Evolutionary conservation across 805 yeast genomes (phyloP).

Genomic region (Suhomyces emberorum): DNA sequence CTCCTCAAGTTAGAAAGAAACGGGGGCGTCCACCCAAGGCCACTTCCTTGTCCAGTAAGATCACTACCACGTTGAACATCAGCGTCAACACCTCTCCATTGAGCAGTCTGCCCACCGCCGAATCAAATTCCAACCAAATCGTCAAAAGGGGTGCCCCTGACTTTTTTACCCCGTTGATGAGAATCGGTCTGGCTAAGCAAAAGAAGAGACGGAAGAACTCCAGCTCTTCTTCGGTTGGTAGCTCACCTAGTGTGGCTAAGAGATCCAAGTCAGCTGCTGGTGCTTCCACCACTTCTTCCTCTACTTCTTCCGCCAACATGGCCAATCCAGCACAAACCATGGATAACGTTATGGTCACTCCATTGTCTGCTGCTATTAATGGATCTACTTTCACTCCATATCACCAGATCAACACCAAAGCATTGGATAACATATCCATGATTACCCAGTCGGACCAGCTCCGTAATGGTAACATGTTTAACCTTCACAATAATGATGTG

Average conservation of each 20-base stretch:
- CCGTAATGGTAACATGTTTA: conserved; percentile 1
- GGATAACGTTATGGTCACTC: conserved; percentile 11
- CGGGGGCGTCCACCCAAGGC: conserved; percentile 49
- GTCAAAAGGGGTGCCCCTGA: conserved; percentile 42
- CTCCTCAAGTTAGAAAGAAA: conserved; percentile 32
- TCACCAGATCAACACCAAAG: conserved; percentile 26
- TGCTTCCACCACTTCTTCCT: not conserved
- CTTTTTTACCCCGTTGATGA: conserved; percentile 42
- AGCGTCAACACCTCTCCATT: conserved; percentile 38
- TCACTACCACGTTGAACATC: conserved; percentile 41
- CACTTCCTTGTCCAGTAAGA: conserved; percentile 32
- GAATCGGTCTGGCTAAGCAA: conserved; percentile 31
- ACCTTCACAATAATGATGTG: conserved; percentile 1
- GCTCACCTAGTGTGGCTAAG: conserved; percentile 7
- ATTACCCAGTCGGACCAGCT: conserved; percentile 21
- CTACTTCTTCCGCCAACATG: conserved; percentile 2
- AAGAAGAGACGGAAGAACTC: conserved; percentile 11
- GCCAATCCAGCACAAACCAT: no score
- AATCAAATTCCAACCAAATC: conserved; percentile 34
- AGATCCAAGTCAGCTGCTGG: conserved; percentile 4
- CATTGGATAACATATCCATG: conserved; percentile 33
- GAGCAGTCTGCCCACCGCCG: conserved; percentile 36
- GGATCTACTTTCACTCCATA: conserved; percentile 16
- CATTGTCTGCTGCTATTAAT: conserved; percentile 15
- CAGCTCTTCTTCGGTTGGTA: conserved; percentile 2